Evolutionary conservation across 345 rosid genomes (phyloP).

Genomic region (Aurinia saxatilis): DNA sequence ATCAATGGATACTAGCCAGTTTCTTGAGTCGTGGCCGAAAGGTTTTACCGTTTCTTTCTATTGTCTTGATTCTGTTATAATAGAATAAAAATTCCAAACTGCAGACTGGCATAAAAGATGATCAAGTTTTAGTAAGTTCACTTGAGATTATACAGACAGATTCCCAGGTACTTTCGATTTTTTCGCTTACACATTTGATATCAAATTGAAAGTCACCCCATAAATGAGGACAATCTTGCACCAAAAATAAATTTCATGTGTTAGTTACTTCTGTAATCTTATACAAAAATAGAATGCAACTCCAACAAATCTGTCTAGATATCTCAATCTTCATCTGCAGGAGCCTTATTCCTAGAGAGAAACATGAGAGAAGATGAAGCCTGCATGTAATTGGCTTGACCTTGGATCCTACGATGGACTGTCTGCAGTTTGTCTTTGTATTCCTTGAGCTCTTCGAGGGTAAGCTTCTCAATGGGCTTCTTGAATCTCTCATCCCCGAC

Average conservation of each 20-base stretch:
- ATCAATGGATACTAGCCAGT: slow-evolving; percentile 11
- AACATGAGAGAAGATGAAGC: slow-evolving; percentile 35
- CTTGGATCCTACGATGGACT: slow-evolving; percentile 18
- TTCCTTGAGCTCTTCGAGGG: slow-evolving; percentile 22
- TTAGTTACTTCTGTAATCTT: slow-evolving; percentile 5
- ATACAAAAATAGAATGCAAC: slow-evolving; percentile 7
- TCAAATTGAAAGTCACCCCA: not conserved
- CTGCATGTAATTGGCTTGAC: slow-evolving; percentile 25
- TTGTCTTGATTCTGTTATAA: not conserved
- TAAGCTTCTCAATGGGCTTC: slow-evolving; percentile 16
- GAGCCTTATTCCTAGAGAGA: slow-evolving; percentile 11
- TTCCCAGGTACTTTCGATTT: slow-evolving; percentile 8
- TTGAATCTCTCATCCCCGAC: slow-evolving; percentile 10
- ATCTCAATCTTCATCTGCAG: slow-evolving; percentile 11
- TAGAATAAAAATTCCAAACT: not conserved
- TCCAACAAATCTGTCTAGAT: not conserved
- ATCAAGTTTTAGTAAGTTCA: not conserved
- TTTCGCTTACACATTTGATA: slow-evolving; percentile 11
- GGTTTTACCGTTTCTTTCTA: not conserved
- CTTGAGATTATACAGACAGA: not conserved
- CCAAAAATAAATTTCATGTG: slow-evolving; percentile 7
- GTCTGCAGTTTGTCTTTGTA: slow-evolving; percentile 26
- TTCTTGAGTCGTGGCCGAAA: slow-evolving; percentile 3
- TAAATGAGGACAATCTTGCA: not conserved
- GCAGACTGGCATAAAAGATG: not conserved